These are phyloP conservation scores for Fragilaria radians DNA, from an alignment of 108 stramenopile species.

Conservation along the genomic window DNA sequence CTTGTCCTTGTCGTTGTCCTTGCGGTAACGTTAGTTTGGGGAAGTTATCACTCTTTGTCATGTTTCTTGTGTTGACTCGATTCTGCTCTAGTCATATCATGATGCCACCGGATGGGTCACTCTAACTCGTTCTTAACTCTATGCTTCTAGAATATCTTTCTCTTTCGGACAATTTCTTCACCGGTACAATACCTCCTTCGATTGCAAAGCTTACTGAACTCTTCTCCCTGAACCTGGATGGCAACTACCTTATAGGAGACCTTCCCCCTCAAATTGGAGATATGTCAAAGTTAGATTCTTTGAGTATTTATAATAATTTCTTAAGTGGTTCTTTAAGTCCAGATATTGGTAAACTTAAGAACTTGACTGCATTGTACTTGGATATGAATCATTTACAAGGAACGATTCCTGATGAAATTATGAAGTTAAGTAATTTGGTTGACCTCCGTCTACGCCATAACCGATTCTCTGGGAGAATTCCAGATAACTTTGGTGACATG, in stretches of 20 bases:
- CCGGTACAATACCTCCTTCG: conserved; percentile 1
- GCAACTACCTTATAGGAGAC: conserved; percentile 4
- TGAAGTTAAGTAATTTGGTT: conserved; percentile 21
- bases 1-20: too few relatives aligned
- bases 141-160: not conserved
- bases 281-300: not conserved
- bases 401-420: conserved; percentile 40
- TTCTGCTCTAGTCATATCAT: too few relatives aligned
- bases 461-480: conserved; percentile 37
- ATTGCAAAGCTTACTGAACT: not conserved
- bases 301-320: conserved; percentile 5
- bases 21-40: too few relatives aligned
- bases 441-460: conserved; percentile 26
- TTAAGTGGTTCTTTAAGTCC: conserved; percentile 21
- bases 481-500: conserved; percentile 24
- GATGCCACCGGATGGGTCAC: not conserved
- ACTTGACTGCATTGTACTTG: conserved; percentile 25
- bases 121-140: not conserved
- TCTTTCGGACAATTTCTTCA: not conserved
- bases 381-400: conserved; percentile 45
- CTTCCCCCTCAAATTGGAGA: not conserved
- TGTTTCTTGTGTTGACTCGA: too few relatives aligned
- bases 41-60: too few relatives aligned
- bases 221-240: not conserved
- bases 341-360: conserved; percentile 18